A percentile compares a stretch with the other conserved stretches of the same genome.
Evolutionary conservation across 352 stramenopile species (phyloP).

Genomic region (Globisporangium carolinianum): DNA sequence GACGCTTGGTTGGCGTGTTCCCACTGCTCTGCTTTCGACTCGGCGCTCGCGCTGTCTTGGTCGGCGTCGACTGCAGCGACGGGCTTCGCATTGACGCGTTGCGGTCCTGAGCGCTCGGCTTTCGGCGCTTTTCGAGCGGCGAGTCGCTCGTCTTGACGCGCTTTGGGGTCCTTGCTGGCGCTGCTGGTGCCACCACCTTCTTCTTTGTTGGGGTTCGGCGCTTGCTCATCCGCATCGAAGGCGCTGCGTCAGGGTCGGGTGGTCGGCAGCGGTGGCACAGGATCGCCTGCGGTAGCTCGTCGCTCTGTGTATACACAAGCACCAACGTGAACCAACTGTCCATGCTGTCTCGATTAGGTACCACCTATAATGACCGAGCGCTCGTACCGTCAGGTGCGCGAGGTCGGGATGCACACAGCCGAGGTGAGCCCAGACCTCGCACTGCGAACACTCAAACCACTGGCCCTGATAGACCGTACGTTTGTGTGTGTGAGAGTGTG

Average conservation of each 20-base stretch:
- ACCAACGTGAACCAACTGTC: too few species aligned
- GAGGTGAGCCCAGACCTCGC: conserved; percentile 73
- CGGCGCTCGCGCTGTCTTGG: background rate
- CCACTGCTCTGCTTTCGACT: background rate
- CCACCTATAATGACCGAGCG: too few species aligned
- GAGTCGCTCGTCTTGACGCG: background rate
- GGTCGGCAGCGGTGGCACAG: conserved; percentile 3
- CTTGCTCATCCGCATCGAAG: background rate
- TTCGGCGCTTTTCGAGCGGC: conserved; percentile 1
- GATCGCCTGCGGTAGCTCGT: conserved; percentile 10
- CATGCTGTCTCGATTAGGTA: too few species aligned
- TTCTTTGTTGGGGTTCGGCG: background rate
- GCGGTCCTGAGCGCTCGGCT: conserved; percentile 2
- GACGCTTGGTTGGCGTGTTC: conserved; percentile 23
- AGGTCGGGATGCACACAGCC: conserved; percentile 54
- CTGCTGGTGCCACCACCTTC: background rate
- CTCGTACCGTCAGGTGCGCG: conserved; percentile 17
- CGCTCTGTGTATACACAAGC: background rate
- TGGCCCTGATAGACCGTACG: conserved; percentile 28
- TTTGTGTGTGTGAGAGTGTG: background rate
- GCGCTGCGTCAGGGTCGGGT: background rate
- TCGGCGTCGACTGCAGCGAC: background rate
- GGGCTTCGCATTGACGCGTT: background rate
- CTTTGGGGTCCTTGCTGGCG: background rate
- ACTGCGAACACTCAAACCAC: conserved; percentile 80